Percentiles rank a stretch among this genome's conserved stretches.
Conservation (phyloP, 495 filamentous ascomycete genomes). For the Daldinia grandis region DNA sequence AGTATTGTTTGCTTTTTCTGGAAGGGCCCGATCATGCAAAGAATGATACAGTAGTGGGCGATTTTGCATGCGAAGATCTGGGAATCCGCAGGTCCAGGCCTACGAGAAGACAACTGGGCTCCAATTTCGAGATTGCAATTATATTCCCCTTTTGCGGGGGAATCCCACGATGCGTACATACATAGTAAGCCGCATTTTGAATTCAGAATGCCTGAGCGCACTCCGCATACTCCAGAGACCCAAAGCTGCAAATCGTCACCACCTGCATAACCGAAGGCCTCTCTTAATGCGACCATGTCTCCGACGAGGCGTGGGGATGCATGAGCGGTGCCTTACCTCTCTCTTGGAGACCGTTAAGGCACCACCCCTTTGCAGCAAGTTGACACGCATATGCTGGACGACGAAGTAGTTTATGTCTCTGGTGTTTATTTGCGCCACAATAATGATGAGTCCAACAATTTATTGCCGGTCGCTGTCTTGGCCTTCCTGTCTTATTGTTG, state of each 20-base stretch:
- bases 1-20: conserved; percentile 41
- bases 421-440: conserved; percentile 36
- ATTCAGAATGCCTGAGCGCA: conserved; percentile 36
- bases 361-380: conserved; percentile 14
- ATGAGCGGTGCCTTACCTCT: conserved; percentile 41
- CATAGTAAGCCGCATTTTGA: conserved; percentile 37
- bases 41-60: conserved; percentile 39
- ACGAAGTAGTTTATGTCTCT: background rate
- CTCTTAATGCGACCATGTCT: conserved; percentile 51
- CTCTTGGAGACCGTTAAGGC: conserved; percentile 31
- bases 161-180: conserved; percentile 35
- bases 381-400: conserved; percentile 8
- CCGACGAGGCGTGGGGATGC: conserved; percentile 49
- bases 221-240: conserved; percentile 41
- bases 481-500: conserved; percentile 39
- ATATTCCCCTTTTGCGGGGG: conserved; percentile 38
- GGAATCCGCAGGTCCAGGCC: conserved; percentile 34
- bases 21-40: conserved; percentile 42
- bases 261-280: conserved; percentile 54
- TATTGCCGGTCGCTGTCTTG: conserved; percentile 45
- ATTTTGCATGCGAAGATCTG: conserved; percentile 39
- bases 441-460: conserved; percentile 36
- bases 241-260: conserved; percentile 39
- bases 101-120: conserved; percentile 20
- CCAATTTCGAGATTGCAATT: conserved; percentile 34